Percentiles rank a stretch among this genome's conserved stretches.
phyloP scores from a whole-genome alignment of 2,329 filamentous ascomycete genomes.

The Penicillium concentricum region DNA sequence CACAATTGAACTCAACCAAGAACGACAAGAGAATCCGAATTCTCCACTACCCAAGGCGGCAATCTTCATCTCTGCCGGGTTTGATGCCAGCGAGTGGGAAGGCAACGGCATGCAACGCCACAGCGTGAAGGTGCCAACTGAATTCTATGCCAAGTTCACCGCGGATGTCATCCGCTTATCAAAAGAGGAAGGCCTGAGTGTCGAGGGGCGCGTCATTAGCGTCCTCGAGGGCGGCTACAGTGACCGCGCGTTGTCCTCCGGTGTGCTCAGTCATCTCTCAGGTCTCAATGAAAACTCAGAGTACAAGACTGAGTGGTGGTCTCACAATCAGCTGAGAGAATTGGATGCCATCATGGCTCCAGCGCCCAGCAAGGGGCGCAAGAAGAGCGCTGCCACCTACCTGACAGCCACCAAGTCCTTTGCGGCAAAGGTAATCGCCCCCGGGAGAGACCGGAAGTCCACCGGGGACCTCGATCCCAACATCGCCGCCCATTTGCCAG shows the following conservation, averaged over 20 bases:
- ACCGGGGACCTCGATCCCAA: constrained; percentile 41
- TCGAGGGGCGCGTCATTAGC: constrained; percentile 84
- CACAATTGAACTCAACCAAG: constrained; percentile 61
- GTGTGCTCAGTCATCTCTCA: constrained; percentile 84
- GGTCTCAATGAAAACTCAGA: constrained; percentile 62
- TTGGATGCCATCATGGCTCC: constrained; percentile 60
- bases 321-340: constrained; percentile 61
- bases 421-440: constrained; percentile 72
- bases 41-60: constrained; percentile 70
- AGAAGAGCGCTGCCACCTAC: constrained; percentile 66
- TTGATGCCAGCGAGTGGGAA: constrained; percentile 96
- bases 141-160: constrained; percentile 91
- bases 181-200: constrained; percentile 71
- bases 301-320: constrained; percentile 74
- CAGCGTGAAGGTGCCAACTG: constrained; percentile 91
- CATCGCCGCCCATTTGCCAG: constrained; percentile 64
- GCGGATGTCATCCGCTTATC: constrained; percentile 80
- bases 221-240: constrained; percentile 96
- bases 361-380: constrained; percentile 55
- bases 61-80: constrained; percentile 93
- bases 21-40: constrained; percentile 53
- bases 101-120: constrained; percentile 91
- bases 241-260: constrained; percentile 82
- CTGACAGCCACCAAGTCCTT: constrained; percentile 87
- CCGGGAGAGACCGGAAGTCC: constrained; percentile 55